These are phyloP conservation scores for Podospora pseudocomata DNA, from an alignment of 495 filamentous ascomycete species.

Conservation along the genomic window DNA sequence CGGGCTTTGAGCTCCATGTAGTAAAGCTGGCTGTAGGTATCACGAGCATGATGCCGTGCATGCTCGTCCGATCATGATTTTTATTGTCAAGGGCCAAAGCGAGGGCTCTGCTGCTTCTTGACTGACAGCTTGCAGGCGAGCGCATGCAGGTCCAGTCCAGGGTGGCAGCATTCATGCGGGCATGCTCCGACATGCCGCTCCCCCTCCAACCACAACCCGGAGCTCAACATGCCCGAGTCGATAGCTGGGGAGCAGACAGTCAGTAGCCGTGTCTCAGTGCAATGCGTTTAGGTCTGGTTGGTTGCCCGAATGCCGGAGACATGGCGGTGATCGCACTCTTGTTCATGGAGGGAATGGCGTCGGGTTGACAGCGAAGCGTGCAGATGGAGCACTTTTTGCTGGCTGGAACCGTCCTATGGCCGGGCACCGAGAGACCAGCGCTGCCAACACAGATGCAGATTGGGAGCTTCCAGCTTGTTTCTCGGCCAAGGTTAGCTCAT, in stretches of 20 bases:
- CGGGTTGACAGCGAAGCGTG: constrained; percentile 18
- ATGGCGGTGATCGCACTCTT: constrained; percentile 14
- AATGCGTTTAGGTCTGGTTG: constrained; percentile 21
- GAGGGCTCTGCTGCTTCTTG: constrained; percentile 3
- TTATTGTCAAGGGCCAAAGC: not conserved
- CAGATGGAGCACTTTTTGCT: not conserved
- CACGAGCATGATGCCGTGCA: constrained; percentile 4
- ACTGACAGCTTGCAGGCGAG: constrained; percentile 14
- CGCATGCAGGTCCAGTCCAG: constrained; percentile 19
- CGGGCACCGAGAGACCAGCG: not conserved
- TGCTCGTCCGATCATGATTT: not conserved
- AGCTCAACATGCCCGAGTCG: not conserved
- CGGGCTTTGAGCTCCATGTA: not conserved
- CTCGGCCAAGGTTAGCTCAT: constrained; percentile 14
- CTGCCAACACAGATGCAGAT: constrained; percentile 18
- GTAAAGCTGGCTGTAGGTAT: not conserved
- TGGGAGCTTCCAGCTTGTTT: not conserved
- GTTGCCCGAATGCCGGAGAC: not conserved
- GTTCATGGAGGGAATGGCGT: constrained; percentile 11
- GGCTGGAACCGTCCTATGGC: not conserved
- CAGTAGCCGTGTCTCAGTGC: constrained; percentile 11
- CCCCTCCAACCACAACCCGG: not conserved
- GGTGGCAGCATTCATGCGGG: constrained; percentile 19
- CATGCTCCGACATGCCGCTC: constrained; percentile 4
- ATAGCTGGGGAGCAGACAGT: not conserved